Percentiles rank a stretch among this genome's conserved stretches.
These are phyloP conservation scores for Nitzschia sp. DNA, from an alignment of 108 stramenopile species.

Conservation along the genomic window DNA sequence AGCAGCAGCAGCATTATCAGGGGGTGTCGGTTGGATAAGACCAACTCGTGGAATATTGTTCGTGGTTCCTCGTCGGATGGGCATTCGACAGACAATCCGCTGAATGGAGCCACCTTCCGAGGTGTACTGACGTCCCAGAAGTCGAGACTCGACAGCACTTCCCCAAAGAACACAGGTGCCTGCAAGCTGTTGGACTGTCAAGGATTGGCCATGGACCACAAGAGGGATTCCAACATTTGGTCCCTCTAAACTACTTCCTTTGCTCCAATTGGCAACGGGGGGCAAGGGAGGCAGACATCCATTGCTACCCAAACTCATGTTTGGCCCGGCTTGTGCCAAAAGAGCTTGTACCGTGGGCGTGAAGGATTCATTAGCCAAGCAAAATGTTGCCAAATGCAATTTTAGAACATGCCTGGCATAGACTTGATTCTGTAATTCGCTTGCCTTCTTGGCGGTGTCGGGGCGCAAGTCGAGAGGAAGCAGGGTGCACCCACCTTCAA, in stretches of 20 bases:
- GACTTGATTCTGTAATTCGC: slow-evolving; percentile 16
- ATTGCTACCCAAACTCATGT: slow-evolving; percentile 23
- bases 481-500: slow-evolving; percentile 35
- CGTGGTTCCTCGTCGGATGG: slow-evolving; percentile 55
- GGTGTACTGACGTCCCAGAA: slow-evolving; percentile 12
- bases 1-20: slow-evolving; percentile 1
- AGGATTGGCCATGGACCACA: slow-evolving; percentile 37
- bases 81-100: slow-evolving; percentile 49
- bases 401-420: slow-evolving; percentile 25
- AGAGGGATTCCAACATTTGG: slow-evolving; percentile 62
- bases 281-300: slow-evolving; percentile 38
- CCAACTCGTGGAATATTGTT: slow-evolving; percentile 77
- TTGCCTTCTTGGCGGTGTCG: slow-evolving; percentile 25
- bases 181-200: slow-evolving; percentile 46
- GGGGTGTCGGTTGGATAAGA: slow-evolving; percentile 66
- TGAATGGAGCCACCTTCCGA: slow-evolving; percentile 15
- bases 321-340: slow-evolving; percentile 46
- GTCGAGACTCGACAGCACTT: slow-evolving; percentile 28
- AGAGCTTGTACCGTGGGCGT: slow-evolving; percentile 59
- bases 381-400: slow-evolving; percentile 49
- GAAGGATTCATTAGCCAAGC: slow-evolving; percentile 45
- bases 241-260: slow-evolving; percentile 55
- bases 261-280: slow-evolving; percentile 67
- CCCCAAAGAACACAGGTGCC: slow-evolving; percentile 35
- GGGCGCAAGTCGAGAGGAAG: slow-evolving; percentile 5